These are phyloP conservation scores for Physcomitrellopsis africana DNA, from an alignment of 225 moss, liverwort and hornwort species.

Conservation along the genomic window DNA sequence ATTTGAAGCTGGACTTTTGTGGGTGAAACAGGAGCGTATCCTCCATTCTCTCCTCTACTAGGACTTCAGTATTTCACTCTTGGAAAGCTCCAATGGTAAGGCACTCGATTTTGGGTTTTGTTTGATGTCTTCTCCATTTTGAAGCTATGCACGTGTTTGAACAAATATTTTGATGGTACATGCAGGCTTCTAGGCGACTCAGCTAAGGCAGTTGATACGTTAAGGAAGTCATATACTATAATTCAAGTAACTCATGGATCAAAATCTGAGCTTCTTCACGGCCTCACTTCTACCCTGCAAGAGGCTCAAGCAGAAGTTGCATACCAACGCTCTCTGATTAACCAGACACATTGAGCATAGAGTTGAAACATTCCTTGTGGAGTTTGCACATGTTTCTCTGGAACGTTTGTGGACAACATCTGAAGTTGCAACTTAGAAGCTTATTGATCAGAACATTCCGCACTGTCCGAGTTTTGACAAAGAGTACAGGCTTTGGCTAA, in stretches of 20 bases:
- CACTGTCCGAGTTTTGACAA: too few relatives aligned
- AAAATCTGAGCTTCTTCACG: conserved; percentile 56
- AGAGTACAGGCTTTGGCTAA: too few relatives aligned
- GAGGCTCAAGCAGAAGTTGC: conserved; percentile 77
- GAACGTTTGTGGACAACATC: too few relatives aligned
- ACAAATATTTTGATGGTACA: background rate
- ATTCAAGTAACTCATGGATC: conserved; percentile 79
- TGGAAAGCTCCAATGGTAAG: conserved; percentile 89
- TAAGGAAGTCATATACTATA: conserved; percentile 58
- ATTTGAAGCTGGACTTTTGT: conserved; percentile 27
- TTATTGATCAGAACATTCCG: too few relatives aligned
- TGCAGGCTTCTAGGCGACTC: conserved; percentile 72
- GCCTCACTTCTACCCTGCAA: conserved; percentile 59
- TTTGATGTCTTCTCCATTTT: background rate
- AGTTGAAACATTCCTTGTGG: background rate
- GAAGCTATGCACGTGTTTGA: conserved; percentile 5
- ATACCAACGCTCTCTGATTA: conserved; percentile 31
- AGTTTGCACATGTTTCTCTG: too few relatives aligned
- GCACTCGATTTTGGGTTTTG: background rate
- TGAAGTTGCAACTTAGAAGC: too few relatives aligned
- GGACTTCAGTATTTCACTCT: conserved; percentile 85
- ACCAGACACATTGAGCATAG: conserved; percentile 12
- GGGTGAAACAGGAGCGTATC: conserved; percentile 63
- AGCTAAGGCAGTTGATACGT: conserved; percentile 49
- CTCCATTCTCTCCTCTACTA: conserved; percentile 74